phyloP scores from a whole-genome alignment of 352 stramenopile genomes.

The Pythium utonaiense region DNA sequence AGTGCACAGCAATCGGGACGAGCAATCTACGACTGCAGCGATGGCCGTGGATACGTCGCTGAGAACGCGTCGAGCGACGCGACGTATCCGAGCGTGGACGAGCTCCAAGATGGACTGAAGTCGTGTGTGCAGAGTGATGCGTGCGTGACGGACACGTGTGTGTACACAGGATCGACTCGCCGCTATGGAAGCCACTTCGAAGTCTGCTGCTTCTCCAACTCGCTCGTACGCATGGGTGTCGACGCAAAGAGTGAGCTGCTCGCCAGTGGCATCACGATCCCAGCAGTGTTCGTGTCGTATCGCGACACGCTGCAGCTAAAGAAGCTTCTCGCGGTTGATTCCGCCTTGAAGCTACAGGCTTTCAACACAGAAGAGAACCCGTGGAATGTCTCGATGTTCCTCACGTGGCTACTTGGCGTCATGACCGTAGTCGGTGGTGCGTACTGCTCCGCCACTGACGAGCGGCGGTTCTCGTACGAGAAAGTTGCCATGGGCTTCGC shows the following conservation, averaged over 20 bases:
- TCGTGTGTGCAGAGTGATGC: slow-evolving; percentile 21
- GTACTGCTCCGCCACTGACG: slow-evolving; percentile 48
- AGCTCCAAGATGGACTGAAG: neutral
- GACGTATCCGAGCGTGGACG: slow-evolving; percentile 26
- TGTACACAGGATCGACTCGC: slow-evolving; percentile 31
- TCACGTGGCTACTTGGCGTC: slow-evolving; percentile 60
- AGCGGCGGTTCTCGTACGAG: slow-evolving; percentile 49
- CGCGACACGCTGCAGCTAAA: slow-evolving; percentile 36
- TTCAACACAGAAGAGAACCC: slow-evolving; percentile 44
- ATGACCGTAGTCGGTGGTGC: slow-evolving; percentile 38
- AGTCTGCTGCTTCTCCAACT: slow-evolving; percentile 50
- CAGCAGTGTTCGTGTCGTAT: slow-evolving; percentile 39
- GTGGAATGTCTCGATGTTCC: slow-evolving; percentile 64
- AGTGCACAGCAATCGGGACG: slow-evolving; percentile 20
- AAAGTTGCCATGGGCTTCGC: slow-evolving; percentile 29
- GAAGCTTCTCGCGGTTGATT: slow-evolving; percentile 12
- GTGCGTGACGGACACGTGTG: slow-evolving; percentile 38
- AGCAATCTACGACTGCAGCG: slow-evolving; percentile 41
- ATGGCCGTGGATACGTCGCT: slow-evolving; percentile 33
- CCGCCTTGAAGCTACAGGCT: slow-evolving; percentile 20
- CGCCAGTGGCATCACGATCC: slow-evolving; percentile 22
- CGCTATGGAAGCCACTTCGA: slow-evolving; percentile 24
- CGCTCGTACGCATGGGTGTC: slow-evolving; percentile 38
- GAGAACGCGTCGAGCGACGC: slow-evolving; percentile 28
- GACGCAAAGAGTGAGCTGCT: slow-evolving; percentile 5